phyloP scores from a whole-genome alignment of 305 asterid genomes.

The Fraxinus ornus region DNA sequence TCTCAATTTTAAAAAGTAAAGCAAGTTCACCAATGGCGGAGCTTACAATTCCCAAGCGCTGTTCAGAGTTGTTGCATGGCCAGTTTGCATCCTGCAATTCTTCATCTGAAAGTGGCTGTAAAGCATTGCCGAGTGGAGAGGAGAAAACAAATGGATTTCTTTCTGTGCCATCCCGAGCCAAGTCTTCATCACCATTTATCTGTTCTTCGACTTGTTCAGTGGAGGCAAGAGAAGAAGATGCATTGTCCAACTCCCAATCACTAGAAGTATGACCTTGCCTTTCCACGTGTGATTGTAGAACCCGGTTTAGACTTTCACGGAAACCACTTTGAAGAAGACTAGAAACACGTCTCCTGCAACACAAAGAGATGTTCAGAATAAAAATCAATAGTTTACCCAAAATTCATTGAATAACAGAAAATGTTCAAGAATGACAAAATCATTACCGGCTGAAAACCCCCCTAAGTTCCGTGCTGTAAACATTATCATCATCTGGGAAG shows the following conservation, averaged over 20 bases:
- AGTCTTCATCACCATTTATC: conserved; percentile 35
- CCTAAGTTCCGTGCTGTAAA: conserved; percentile 62
- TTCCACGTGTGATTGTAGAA: conserved; percentile 72
- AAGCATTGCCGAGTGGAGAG: conserved; percentile 28
- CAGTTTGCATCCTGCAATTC: conserved; percentile 46
- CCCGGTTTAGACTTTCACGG: conserved; percentile 73
- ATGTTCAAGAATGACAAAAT: conserved; percentile 5
- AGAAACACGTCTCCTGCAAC: conserved; percentile 83
- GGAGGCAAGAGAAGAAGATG: conserved; percentile 37
- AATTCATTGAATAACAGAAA: neutral
- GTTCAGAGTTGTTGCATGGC: conserved; percentile 43
- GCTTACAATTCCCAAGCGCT: conserved; percentile 54
- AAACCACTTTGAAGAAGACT: conserved; percentile 82
- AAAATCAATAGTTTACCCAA: neutral
- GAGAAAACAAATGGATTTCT: conserved; percentile 32
- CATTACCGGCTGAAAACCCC: conserved; percentile 80
- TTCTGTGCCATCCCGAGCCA: conserved; percentile 31
- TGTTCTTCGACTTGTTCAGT: conserved; percentile 48
- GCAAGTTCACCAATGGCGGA: neutral
- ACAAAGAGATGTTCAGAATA: conserved; percentile 7
- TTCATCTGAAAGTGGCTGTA: conserved; percentile 51
- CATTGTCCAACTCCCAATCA: conserved; percentile 58
- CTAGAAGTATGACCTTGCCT: conserved; percentile 63
- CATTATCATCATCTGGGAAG: conserved; percentile 64
- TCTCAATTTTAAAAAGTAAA: neutral